Evolutionary conservation across 2,329 filamentous ascomycete genomes (phyloP).

Genomic region (Exophiala lecanii-corni): DNA sequence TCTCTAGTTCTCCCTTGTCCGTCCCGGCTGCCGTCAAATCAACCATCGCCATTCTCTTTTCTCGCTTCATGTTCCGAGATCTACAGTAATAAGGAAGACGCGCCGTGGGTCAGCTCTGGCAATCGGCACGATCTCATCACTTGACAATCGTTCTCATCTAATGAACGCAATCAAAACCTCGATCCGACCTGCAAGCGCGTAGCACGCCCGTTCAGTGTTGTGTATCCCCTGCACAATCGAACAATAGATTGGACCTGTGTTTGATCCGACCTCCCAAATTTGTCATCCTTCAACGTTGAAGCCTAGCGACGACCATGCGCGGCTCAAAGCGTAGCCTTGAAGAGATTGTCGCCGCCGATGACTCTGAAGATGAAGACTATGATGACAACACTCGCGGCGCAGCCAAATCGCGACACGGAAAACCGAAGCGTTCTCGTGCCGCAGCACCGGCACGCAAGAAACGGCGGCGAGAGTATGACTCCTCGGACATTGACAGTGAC

Average conservation of each 20-base stretch:
- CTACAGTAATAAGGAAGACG: too few species aligned
- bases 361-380: conserved; percentile 44
- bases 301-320: conserved; percentile 5
- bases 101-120: neutral
- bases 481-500: conserved; percentile 43
- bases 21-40: too few species aligned
- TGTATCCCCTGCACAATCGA: too few species aligned
- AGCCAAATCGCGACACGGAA: conserved; percentile 33
- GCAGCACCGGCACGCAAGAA: conserved; percentile 30
- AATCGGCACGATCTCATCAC: neutral
- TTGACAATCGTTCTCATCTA: neutral
- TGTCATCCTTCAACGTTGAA: too few species aligned
- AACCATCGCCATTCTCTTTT: too few species aligned
- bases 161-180: neutral
- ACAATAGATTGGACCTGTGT: too few species aligned
- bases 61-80: neutral
- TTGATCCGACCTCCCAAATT: too few species aligned
- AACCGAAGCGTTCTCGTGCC: conserved; percentile 32
- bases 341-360: conserved; percentile 40
- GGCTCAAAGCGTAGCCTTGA: conserved; percentile 38
- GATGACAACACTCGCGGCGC: conserved; percentile 33
- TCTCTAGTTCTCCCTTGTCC: too few species aligned
- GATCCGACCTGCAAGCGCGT: too few species aligned
- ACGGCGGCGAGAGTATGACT: conserved; percentile 34
- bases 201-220: too few species aligned